Percentiles rank a stretch among this genome's conserved stretches.
phyloP scores from a whole-genome alignment of 2,329 filamentous ascomycete genomes.

The Diaporthe sp. region DNA sequence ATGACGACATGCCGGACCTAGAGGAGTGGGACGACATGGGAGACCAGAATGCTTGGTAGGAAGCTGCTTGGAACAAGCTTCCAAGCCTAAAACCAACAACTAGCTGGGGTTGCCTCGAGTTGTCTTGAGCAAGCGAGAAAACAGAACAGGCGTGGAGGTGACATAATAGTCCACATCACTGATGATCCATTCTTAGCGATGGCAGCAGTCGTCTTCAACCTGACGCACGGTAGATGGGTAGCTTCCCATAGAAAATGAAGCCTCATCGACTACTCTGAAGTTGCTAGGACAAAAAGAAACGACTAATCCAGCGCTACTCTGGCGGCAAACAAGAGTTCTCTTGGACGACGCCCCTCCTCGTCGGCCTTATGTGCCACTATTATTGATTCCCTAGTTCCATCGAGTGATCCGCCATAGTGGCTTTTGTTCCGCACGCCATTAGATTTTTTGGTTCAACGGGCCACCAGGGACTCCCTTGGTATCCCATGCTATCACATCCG shows the following conservation, averaged over 20 bases:
- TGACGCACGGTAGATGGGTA: background rate
- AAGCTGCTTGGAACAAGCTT: background rate
- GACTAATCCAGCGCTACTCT: background rate
- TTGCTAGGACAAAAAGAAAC: background rate
- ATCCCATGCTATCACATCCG: slow-evolving; percentile 25
- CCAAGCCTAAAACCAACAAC: background rate
- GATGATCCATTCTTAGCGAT: background rate
- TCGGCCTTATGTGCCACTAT: background rate
- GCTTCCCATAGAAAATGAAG: background rate
- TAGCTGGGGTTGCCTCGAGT: too few species aligned
- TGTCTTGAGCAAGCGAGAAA: background rate
- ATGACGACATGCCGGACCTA: background rate
- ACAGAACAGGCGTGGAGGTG: background rate
- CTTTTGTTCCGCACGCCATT: background rate
- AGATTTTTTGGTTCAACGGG: background rate
- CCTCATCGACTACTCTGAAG: background rate
- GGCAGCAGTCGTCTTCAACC: background rate
- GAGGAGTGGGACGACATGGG: background rate
- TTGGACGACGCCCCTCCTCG: background rate
- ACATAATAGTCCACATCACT: background rate
- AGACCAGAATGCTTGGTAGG: background rate
- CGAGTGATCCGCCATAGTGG: too few species aligned
- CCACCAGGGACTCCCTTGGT: background rate
- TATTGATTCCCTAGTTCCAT: background rate
- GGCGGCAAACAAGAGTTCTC: background rate